A percentile compares a stretch with the other conserved stretches of the same genome.
Conservation (phyloP, 345 rosid genomes). For the Acer negundo region DNA sequence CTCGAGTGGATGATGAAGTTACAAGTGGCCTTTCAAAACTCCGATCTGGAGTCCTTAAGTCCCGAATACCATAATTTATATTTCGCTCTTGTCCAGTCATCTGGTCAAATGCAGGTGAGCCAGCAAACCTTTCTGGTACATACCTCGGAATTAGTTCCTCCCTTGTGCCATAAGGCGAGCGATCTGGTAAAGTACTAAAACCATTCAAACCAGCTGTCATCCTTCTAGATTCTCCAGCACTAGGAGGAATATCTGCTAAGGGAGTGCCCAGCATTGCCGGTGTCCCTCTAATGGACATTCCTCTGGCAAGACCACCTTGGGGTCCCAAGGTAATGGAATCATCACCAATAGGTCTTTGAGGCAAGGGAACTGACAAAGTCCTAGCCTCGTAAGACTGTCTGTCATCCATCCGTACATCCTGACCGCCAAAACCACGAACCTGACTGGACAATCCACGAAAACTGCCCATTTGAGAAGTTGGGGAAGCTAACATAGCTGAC, state of each 20-base stretch:
- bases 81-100: conserved; percentile 52
- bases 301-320: conserved; percentile 96
- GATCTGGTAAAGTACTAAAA: conserved; percentile 43
- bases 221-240: conserved; percentile 61
- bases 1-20: conserved; percentile 46
- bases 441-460: conserved; percentile 69
- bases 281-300: conserved; percentile 79
- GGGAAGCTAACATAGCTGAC: conserved; percentile 64
- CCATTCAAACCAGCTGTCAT: conserved; percentile 60
- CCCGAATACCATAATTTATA: conserved; percentile 50
- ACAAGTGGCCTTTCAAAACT: conserved; percentile 55
- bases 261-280: conserved; percentile 37
- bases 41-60: conserved; percentile 41
- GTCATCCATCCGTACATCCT: conserved; percentile 80
- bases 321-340: conserved; percentile 90
- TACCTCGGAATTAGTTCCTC: conserved; percentile 52
- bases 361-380: conserved; percentile 68
- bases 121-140: conserved; percentile 52
- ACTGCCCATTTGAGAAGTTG: conserved; percentile 66
- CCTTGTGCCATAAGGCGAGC: conserved; percentile 38
- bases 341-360: conserved; percentile 68
- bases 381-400: conserved; percentile 71
- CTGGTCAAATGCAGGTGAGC: conserved; percentile 49
- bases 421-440: conserved; percentile 59
- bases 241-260: conserved; percentile 48